Conservation (phyloP, 2,329 filamentous ascomycete genomes). For the Fusarium irregulare region DNA sequence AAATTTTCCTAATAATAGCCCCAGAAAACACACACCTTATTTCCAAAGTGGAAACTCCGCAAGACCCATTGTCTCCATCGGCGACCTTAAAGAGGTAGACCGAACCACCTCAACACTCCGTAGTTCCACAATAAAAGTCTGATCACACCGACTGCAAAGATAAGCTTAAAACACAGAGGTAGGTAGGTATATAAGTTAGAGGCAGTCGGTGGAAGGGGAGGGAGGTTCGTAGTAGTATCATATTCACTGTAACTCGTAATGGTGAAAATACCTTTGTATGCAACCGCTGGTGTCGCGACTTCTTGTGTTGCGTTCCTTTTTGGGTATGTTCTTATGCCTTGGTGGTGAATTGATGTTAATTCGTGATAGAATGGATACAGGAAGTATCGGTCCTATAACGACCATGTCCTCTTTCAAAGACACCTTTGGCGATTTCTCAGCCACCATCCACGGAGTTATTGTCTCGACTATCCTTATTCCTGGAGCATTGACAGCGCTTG, state of each 20-base stretch:
- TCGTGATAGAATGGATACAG: constrained; percentile 52
- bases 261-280: constrained; percentile 44
- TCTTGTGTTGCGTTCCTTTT: constrained; percentile 51
- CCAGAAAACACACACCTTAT: constrained; percentile 5
- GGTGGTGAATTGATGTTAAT: not conserved
- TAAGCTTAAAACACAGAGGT: not conserved
- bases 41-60: constrained; percentile 24
- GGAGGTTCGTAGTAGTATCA: not conserved
- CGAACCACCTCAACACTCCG: constrained; percentile 8
- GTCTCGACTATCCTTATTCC: constrained; percentile 71
- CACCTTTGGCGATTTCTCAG: constrained; percentile 63
- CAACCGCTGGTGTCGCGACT: constrained; percentile 46
- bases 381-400: constrained; percentile 69
- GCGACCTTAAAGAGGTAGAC: constrained; percentile 19
- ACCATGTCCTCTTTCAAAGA: constrained; percentile 64
- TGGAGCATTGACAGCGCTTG: constrained; percentile 68
- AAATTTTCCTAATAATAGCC: not conserved
- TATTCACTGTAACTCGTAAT: not conserved
- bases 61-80: constrained; percentile 25
- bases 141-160: constrained; percentile 32
- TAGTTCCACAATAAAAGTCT: constrained; percentile 37
- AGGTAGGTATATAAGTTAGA: not conserved
- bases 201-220: no score
- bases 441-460: constrained; percentile 67
- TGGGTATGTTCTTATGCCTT: constrained; percentile 32